Evolutionary conservation across 106 monocot genomes (phyloP), one percentile per base, ranked within the genome.

Genomic region (Phalaenopsis equestris): DNA sequence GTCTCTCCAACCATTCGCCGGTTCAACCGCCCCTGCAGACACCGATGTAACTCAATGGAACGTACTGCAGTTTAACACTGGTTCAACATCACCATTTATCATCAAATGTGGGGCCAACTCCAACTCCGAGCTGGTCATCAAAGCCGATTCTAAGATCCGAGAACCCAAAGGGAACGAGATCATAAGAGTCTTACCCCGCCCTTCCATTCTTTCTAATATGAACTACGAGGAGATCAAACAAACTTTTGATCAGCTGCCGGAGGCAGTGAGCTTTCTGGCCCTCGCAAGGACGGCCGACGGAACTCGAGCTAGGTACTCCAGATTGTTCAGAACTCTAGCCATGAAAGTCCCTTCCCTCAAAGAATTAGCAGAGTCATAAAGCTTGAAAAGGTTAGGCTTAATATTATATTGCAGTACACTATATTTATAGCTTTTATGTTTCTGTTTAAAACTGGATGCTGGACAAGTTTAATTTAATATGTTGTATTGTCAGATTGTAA

Each of bases 101-200:
- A 85, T 99, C 78, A 99, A 99, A 81, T 99, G 98, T 80, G 98
- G 98, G 14, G 89, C 98, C 18, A 99, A 93, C 76, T 94, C 95
- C 17, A 90, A 80, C 17, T 88, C 79, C 14, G 98, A 95, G 61
- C 83, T 99, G 45, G 94, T 99, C 19, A 88, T 99, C 68, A 99
- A 99, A 87, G 93, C 94, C 8, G 94, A 99, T 49, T 86, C 89
- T 2, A 84, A 78, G 2, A 89, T 91, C 7, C 90, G 94, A 64
- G 98, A 93, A 8, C 92, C 94, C 3, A 98, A 94, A 82, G 94
- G 91, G 36, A 86, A 78, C 30, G 98, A 99, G 83, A 93, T 99
- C 43, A 75, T 99, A 14, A 88, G 92, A 76, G 88, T 95, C 70
- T 70, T 88, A 70, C 98, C 98, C 48, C 88, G 73, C 52, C 98